A percentile compares a stretch with the other conserved stretches of the same genome.
Conservation (phyloP, 2,329 filamentous ascomycete genomes). For the Fusarium continuum region DNA sequence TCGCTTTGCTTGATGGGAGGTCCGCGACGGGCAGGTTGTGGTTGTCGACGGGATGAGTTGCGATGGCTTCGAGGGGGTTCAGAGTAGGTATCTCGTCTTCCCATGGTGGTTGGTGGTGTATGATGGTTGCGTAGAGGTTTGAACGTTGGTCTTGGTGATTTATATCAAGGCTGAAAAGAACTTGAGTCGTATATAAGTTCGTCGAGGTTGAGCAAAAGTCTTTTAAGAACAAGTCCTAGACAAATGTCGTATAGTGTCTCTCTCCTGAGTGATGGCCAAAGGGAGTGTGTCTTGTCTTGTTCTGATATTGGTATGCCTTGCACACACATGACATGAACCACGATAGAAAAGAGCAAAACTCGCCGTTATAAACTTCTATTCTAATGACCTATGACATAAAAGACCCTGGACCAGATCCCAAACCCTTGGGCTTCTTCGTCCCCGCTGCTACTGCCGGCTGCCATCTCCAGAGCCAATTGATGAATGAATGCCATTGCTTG, state of each 20-base stretch:
- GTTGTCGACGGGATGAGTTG: constrained; percentile 3
- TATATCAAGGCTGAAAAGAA: neutral
- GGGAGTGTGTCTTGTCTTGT: neutral
- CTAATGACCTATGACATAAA: neutral
- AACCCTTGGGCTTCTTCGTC: neutral
- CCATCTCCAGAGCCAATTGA: constrained; percentile 10
- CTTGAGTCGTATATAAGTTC: neutral
- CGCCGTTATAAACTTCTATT: constrained; percentile 20
- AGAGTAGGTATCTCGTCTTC: constrained; percentile 27
- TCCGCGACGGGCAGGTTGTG: neutral
- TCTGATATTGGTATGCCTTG: neutral
- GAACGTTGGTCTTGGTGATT: neutral
- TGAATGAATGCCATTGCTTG: constrained; percentile 1
- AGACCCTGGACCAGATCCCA: neutral
- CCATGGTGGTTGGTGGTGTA: constrained; percentile 15
- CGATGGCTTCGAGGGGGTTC: constrained; percentile 22
- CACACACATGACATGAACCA: neutral
- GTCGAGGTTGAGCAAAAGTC: neutral
- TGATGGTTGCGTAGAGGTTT: neutral
- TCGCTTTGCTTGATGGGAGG: constrained; percentile 48
- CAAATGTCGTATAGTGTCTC: constrained; percentile 1
- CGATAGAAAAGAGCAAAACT: neutral
- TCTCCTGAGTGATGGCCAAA: neutral
- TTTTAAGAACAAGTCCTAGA: neutral
- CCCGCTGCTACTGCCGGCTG: constrained; percentile 6